Evolutionary conservation across 2,329 filamentous ascomycete species (phyloP).

Genomic region (Aspergillus sp.): DNA sequence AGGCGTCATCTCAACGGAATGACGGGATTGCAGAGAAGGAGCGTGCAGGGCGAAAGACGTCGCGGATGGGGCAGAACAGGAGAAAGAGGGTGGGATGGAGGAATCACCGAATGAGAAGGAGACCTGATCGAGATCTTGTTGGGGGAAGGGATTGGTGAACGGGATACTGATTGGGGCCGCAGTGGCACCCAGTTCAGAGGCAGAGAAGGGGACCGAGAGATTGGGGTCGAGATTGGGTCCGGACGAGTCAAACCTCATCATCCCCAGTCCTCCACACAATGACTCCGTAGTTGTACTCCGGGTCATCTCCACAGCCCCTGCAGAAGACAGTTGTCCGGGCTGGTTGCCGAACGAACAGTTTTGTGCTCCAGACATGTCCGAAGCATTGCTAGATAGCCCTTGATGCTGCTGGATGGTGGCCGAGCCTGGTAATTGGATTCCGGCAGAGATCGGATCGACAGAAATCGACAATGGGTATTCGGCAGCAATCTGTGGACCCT

Average conservation of each 20-base stretch:
- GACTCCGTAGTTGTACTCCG: constrained; percentile 47
- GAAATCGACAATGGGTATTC: constrained; percentile 24
- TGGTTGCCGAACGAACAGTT: constrained; percentile 22
- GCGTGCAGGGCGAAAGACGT: constrained; percentile 27
- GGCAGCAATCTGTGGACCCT: constrained; percentile 19
- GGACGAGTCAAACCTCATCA: constrained; percentile 45
- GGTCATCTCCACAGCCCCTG: constrained; percentile 42
- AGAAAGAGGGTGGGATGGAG: constrained; percentile 32
- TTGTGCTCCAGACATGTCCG: constrained; percentile 4
- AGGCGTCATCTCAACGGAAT: constrained; percentile 51
- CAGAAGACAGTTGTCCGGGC: constrained; percentile 21
- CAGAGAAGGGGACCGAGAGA: constrained; percentile 28
- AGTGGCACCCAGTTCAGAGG: constrained; percentile 25
- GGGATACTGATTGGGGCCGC: constrained; percentile 31
- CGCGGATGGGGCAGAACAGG: constrained; percentile 36
- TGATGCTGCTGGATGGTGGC: constrained; percentile 22
- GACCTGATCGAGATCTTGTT: constrained; percentile 23
- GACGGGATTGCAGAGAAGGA: constrained; percentile 33
- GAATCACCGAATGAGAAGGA: constrained; percentile 30
- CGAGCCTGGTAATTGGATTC: constrained; percentile 15
- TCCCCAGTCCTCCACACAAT: constrained; percentile 42
- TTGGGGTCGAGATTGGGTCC: constrained; percentile 35
- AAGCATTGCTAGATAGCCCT: constrained; percentile 16
- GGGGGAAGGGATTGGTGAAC: constrained; percentile 23
- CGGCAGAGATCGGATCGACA: constrained; percentile 25